phyloP scores from a whole-genome alignment of 805 yeast genomes.

The Metschnikowia gelsemii region DNA sequence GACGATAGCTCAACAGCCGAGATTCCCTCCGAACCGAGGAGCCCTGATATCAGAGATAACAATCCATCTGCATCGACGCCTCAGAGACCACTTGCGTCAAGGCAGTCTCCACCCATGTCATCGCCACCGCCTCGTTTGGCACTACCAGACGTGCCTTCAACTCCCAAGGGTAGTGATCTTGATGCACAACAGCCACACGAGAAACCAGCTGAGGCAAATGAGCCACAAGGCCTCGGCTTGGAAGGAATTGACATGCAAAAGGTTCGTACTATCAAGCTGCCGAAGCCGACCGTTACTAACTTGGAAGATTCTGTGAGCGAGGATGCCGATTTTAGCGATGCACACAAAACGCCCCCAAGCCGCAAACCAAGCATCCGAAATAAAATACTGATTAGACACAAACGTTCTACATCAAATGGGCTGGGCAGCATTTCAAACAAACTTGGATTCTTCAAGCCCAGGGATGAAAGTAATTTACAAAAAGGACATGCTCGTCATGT shows the following conservation, averaged over 20 bases:
- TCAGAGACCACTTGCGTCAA: slow-evolving; percentile 6
- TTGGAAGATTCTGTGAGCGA: slow-evolving; percentile 27
- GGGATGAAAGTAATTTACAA: slow-evolving; percentile 19
- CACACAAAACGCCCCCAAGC: slow-evolving; percentile 17
- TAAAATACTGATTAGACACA: slow-evolving; percentile 38
- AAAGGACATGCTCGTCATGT: slow-evolving; percentile 39
- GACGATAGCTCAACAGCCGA: slow-evolving; percentile 21
- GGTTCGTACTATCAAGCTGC: slow-evolving; percentile 6
- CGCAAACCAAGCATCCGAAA: slow-evolving; percentile 33
- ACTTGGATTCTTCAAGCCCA: slow-evolving; percentile 34
- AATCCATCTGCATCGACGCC: slow-evolving; percentile 18
- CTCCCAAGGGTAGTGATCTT: slow-evolving; percentile 21
- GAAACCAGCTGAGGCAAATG: slow-evolving; percentile 3
- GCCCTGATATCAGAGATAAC: neutral
- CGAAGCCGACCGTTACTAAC: slow-evolving; percentile 38
- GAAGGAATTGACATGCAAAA: slow-evolving; percentile 30
- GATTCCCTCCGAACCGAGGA: neutral
- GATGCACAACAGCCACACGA: neutral
- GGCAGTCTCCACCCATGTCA: slow-evolving; percentile 14
- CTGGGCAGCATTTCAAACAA: slow-evolving; percentile 27
- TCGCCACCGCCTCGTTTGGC: slow-evolving; percentile 44
- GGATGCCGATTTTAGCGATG: neutral
- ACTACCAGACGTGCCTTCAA: slow-evolving; percentile 29
- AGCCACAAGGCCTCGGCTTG: slow-evolving; percentile 37
- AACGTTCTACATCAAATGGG: slow-evolving; percentile 42